Base-by-base conservation (phyloP, 768 basidiomycete genomes). In the Termitomyces sp. region DNA sequence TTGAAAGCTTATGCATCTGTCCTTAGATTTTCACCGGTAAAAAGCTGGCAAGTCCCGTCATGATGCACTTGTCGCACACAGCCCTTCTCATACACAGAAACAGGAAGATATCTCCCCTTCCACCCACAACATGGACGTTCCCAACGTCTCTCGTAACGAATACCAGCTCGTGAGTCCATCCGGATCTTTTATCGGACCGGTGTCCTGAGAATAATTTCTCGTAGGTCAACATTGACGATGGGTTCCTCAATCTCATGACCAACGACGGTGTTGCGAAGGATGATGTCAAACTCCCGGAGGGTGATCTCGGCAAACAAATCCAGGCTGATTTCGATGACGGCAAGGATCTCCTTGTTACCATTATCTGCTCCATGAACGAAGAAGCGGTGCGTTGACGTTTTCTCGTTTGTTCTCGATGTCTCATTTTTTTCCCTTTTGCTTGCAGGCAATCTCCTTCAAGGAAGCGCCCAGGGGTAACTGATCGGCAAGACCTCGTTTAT, bases 71-170 rank as follows among this genome's bases (percentile, higher is more conserved):
- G n/a, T 23, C 11, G 17, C 7, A 5, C 21, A 11, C 25, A 19
- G 32, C 30, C 12, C 27, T 44, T 52, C 51, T 61, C 30, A 54
- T 57, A 14, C 34, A 14, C 32, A 41, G 19, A 39, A 37, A 75
- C 70, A 92, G 89, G 91, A 94, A 84, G 91, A 92, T 81, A 91
- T 94, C 73, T 91, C 72, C 65, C 93, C 93, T 67, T 96, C 94
- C 70, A 99, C 96, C 72, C 97, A 99, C 84, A 99, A 99, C 81
- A 94, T 99, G 92, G 95, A 98, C 65, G 96, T 97, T 67, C 96
- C 96, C 73, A 91, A 97, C 76, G 94, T 99, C 70, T 59, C 28
- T 48, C 91, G 96, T 72, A 80, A 76, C 59, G 97, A 99, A 85
- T 98, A 86, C 82, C 81, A 88, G 67, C 87, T 99, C 69, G 90